These are phyloP conservation scores for Simmondsia chinensis DNA, from an alignment of 148 eudicot species.

Conservation along the genomic window DNA sequence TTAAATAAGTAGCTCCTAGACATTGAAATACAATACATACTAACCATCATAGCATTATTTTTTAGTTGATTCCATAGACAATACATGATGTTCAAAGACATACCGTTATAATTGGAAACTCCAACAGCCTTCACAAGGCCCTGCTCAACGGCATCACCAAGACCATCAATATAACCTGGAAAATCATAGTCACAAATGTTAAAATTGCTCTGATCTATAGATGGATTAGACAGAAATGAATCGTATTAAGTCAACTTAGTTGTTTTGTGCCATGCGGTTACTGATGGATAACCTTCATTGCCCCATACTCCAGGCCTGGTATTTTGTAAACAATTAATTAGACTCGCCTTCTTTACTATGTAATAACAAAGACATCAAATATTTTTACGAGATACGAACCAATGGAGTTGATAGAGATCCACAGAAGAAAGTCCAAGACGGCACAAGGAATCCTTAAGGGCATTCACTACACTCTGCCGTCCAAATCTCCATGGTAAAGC, in stretches of 20 bases:
- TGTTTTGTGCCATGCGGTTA: too few relatives aligned
- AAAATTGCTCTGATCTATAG: neutral
- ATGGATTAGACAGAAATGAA: too few relatives aligned
- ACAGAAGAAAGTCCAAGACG: constrained; percentile 59
- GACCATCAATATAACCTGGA: constrained; percentile 2
- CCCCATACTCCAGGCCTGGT: constrained; percentile 90
- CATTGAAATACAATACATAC: too few relatives aligned
- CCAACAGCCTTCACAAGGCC: neutral
- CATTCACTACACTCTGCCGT: constrained; percentile 51
- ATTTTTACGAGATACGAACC: constrained; percentile 36
- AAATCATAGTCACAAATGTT: neutral
- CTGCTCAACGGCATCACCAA: constrained; percentile 5
- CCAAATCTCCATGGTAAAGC: constrained; percentile 82
- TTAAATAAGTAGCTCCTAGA: too few relatives aligned
- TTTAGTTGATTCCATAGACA: too few relatives aligned
- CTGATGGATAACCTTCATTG: constrained; percentile 51
- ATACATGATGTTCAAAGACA: too few relatives aligned
- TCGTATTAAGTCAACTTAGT: too few relatives aligned
- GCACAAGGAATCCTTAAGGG: constrained; percentile 57
- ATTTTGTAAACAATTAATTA: constrained; percentile 10
- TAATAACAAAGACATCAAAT: too few relatives aligned
- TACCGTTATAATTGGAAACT: too few relatives aligned
- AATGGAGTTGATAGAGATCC: constrained; percentile 76
- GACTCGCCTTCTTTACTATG: too few relatives aligned
- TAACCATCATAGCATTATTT: too few relatives aligned